Evolutionary conservation across 768 basidiomycete species (phyloP), one percentile per base, ranked within the genome.

Genomic region (Phanerochaete carnosa): DNA sequence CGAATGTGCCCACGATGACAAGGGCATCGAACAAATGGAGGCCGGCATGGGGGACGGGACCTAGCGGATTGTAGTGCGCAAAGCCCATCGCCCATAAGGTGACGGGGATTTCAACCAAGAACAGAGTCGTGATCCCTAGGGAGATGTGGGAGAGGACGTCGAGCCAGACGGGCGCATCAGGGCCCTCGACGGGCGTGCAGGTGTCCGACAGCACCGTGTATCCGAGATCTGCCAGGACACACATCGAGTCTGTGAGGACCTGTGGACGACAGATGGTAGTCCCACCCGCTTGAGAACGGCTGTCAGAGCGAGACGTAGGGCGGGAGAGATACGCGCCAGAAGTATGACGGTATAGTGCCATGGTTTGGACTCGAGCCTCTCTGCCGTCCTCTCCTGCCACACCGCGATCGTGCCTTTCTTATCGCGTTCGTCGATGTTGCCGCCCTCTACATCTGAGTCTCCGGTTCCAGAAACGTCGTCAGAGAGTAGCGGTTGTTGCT

Each of bases 81-180:
- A 69, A 47, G 7, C 92, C 90, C 30, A 90, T 79, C 0, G 87
- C 82, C 83, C 84, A 91, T 13, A 89, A 59, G 1, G 83, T 75
- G 49, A 90, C 60, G 2, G 91, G 88, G 55, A 94, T 89, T 83
- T 94, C 92, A 62, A 86, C 28, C 32, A 94, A 70, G 80, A 94
- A 93, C 69, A 90, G 68, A 4, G 82, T 80, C 59, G 87, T 90
- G 54, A 94, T 92, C 49, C 55, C 69, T 43, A 90, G 79, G 4
- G 90, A 92, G 55, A 88, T 72, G 57, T 81, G 76, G 7, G 86
- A 73, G 33, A 91, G 74, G 30, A 85, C 72, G 62, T 84, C 80
- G 12, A 93, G 80, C 88, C 88, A 92, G 23, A 67, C 39, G 1
- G 88, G 88, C 19, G 69, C 67, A 15, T 82, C 80, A 28, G 78